phyloP scores from a whole-genome alignment of 2,329 filamentous ascomycete genomes.

The Parafenestella ontariensis region DNA sequence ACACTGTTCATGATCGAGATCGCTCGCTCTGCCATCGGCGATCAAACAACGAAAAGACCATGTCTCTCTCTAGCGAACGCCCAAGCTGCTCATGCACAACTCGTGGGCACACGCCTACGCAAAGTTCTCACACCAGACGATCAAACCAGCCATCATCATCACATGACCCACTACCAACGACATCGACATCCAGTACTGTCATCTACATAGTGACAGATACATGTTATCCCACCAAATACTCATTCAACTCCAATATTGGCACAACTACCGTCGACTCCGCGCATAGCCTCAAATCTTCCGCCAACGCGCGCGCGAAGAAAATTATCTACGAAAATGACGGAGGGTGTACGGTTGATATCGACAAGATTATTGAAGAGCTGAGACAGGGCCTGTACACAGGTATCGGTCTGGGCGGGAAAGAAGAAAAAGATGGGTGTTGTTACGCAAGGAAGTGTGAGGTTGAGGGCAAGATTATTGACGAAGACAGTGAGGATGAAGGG shows the following conservation, averaged over 20 bases:
- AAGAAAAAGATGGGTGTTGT: slow-evolving; percentile 13
- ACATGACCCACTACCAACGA: slow-evolving; percentile 5
- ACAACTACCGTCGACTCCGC: slow-evolving; percentile 25
- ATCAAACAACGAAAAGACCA: not conserved
- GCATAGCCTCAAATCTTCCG: slow-evolving; percentile 23
- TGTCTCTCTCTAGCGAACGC: not conserved
- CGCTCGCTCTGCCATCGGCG: not conserved
- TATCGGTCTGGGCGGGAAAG: slow-evolving; percentile 27
- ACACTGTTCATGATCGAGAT: not conserved
- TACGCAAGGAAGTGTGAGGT: slow-evolving; percentile 35
- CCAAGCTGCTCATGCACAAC: not conserved
- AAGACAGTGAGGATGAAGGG: slow-evolving; percentile 25
- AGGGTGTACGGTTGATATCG: slow-evolving; percentile 24
- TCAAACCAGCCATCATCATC: not conserved
- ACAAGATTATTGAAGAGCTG: slow-evolving; percentile 33
- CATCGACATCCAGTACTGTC: not conserved
- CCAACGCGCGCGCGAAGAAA: slow-evolving; percentile 32
- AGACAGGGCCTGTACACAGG: slow-evolving; percentile 29
- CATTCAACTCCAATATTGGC: slow-evolving; percentile 27
- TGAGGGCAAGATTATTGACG: slow-evolving; percentile 30
- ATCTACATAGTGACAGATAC: slow-evolving; percentile 34
- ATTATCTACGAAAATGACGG: slow-evolving; percentile 28
- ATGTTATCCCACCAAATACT: slow-evolving; percentile 21
- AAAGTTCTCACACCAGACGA: slow-evolving; percentile 3
- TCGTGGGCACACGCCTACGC: slow-evolving; percentile 12